Evolutionary conservation across 805 yeast genomes (phyloP).

Genomic region (Candida germanica): DNA sequence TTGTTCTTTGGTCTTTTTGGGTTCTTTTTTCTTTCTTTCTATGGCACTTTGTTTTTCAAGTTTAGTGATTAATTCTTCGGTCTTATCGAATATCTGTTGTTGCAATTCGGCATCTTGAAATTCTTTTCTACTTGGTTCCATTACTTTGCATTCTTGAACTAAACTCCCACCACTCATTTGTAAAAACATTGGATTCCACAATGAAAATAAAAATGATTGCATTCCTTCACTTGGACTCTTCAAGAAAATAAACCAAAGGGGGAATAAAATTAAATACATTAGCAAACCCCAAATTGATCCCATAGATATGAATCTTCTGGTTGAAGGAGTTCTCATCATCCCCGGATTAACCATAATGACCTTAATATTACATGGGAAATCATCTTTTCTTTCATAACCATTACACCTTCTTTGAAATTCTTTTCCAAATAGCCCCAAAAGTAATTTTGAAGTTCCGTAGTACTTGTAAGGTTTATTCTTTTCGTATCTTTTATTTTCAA

Average conservation of each 20-base stretch:
- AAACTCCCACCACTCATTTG: slow-evolving; percentile 63
- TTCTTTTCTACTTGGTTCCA: slow-evolving; percentile 58
- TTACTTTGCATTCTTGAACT: slow-evolving; percentile 67
- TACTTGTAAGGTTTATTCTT: slow-evolving; percentile 64
- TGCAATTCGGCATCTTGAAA: slow-evolving; percentile 61
- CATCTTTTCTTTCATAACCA: slow-evolving; percentile 62
- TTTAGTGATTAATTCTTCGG: slow-evolving; percentile 52
- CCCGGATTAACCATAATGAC: slow-evolving; percentile 88
- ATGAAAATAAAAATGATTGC: slow-evolving; percentile 67
- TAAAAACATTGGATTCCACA: slow-evolving; percentile 68
- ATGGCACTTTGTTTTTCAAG: slow-evolving; percentile 73
- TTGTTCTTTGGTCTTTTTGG: slow-evolving; percentile 16
- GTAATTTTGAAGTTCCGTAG: slow-evolving; percentile 78
- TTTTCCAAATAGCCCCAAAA: slow-evolving; percentile 69
- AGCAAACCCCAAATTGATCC: slow-evolving; percentile 68
- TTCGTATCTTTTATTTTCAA: slow-evolving; percentile 60
- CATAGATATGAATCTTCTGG: slow-evolving; percentile 71
- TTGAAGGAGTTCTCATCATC: slow-evolving; percentile 80
- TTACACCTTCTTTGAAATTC: slow-evolving; percentile 71
- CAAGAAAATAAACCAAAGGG: slow-evolving; percentile 77
- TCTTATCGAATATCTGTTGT: slow-evolving; percentile 54
- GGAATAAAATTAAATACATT: slow-evolving; percentile 64
- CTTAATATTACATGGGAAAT: slow-evolving; percentile 64
- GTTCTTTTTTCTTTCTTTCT: slow-evolving; percentile 47
- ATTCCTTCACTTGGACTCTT: slow-evolving; percentile 78